Evolutionary conservation across 306 rosid genomes (phyloP).

Genomic region (Ochetophila trinervis): DNA sequence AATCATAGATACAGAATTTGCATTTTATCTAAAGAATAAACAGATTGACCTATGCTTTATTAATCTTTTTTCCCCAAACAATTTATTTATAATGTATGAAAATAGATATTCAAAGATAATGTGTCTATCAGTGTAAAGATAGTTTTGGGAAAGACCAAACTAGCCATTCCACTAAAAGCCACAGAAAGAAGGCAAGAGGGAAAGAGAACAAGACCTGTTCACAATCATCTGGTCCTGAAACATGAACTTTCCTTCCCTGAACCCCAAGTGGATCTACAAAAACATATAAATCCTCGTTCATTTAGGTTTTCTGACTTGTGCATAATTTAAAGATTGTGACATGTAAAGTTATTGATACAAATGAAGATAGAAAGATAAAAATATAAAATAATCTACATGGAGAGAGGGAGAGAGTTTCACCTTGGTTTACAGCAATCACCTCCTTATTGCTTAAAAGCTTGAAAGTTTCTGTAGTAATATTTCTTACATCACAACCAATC

Average conservation of each 20-base stretch:
- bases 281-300: constrained; percentile 13
- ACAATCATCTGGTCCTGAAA: constrained; percentile 61
- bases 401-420: constrained; percentile 31
- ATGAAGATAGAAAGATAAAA: constrained; percentile 1
- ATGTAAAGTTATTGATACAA: constrained; percentile 7
- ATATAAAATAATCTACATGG: neutral
- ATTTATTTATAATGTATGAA: too few species aligned
- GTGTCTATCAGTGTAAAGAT: too few species aligned
- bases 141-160: neutral
- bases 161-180: neutral
- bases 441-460: constrained; percentile 72
- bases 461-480: constrained; percentile 62
- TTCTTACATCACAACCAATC: constrained; percentile 83
- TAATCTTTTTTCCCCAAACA: too few species aligned
- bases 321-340: constrained; percentile 6
- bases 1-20: neutral
- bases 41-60: too few species aligned
- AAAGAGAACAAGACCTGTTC: constrained; percentile 51
- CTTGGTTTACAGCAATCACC: constrained; percentile 91
- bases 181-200: neutral
- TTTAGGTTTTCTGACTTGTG: constrained; percentile 13
- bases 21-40: too few species aligned
- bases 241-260: constrained; percentile 83
- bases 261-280: constrained; percentile 80
- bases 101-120: too few species aligned